Conservation (phyloP, 345 rosid species). For the Xanthoceras sorbifolium region DNA sequence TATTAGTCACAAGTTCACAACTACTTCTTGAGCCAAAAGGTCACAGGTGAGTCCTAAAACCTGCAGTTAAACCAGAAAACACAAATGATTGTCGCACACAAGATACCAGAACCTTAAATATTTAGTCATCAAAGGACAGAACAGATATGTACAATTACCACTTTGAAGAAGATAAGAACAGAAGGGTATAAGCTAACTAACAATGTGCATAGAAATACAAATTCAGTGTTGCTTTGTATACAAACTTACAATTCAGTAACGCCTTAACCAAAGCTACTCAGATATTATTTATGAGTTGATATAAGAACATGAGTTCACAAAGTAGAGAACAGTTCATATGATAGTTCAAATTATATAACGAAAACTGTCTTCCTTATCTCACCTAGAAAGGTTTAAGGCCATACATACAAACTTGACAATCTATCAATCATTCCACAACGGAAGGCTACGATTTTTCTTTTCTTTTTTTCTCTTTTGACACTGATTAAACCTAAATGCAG, state of each 20-base stretch:
- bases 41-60: constrained; percentile 33
- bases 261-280: not conserved
- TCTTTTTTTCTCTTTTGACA: not conserved
- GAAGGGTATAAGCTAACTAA: not conserved
- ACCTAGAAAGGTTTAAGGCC: not conserved
- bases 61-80: constrained; percentile 51
- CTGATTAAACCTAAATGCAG: not conserved
- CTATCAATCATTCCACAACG: not conserved
- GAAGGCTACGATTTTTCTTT: not conserved
- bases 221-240: not conserved
- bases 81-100: constrained; percentile 19
- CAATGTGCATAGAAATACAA: not conserved
- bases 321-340: not conserved
- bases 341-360: not conserved
- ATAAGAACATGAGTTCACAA: not conserved
- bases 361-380: not conserved
- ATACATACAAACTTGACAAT: not conserved
- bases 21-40: constrained; percentile 31
- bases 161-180: not conserved
- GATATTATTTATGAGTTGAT: not conserved
- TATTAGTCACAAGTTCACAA: constrained; percentile 30
- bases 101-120: constrained; percentile 11
- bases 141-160: not conserved
- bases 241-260: not conserved
- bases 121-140: not conserved